Evolutionary conservation across 1,284 basidiomycete genomes (phyloP), one percentile per base, ranked within the genome.

Genomic region (Papiliotrema laurentii): DNA sequence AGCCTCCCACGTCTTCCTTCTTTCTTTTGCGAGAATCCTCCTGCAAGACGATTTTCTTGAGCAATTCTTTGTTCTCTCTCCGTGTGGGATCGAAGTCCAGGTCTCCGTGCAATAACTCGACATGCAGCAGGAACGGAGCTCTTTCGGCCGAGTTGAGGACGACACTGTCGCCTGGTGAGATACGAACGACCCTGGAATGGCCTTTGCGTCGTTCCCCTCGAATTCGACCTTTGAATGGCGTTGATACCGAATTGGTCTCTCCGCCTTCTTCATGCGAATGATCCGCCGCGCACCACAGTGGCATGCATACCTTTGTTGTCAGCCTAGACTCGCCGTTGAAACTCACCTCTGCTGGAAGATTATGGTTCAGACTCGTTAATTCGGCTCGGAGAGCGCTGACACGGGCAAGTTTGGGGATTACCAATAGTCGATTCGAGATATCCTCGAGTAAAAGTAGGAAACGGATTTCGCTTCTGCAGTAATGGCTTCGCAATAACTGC

Each of bases 121-220:
- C 83, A 54, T 97, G 81, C 14, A 99, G 80, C 28, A 99, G 79
- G 68, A 89, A 99, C 1, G 96, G 96, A 1, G 91, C 93, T 41
- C 88, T 82, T 72, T 98, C 93, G 2, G 96, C 96, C 31, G 94
- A 98, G 69, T 99, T 99, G 40, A 99, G 82, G 5, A 98, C 96
- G 30, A 98, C 96, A 37, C 90, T 89, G 76, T 99, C 96, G 21
- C 92, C 90, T 2, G 96, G 94, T 16, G 93, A 93, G 70, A 99
- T 96, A 59, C 96, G 85, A 36, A 98, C 90, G 47, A 99, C 91
- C 33, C 91, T 84, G 68, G 97, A 93, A 69, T 99, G 94, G 6
- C 85, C 82, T 65, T 83, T 77, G 61, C 60, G 55, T 13, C 72
- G 70, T 11, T 75, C 58, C 25, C 72, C 64, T 47, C 78, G 60